Conservation (phyloP, 2,329 filamentous ascomycete species). For the Clonostachys sp. region DNA sequence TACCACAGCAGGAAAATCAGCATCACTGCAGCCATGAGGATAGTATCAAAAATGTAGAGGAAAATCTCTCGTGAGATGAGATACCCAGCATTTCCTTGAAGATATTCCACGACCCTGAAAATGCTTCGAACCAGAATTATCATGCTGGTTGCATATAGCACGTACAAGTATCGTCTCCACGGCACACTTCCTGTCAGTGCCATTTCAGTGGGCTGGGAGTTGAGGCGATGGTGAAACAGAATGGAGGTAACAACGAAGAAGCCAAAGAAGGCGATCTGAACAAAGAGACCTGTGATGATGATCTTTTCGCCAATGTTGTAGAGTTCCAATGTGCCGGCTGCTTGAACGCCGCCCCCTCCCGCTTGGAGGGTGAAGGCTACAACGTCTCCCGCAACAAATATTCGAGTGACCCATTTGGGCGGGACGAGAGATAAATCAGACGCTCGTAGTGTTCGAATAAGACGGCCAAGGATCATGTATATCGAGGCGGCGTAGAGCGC, state of each 20-base stretch:
- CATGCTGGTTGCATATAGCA: constrained; percentile 21
- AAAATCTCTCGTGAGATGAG: constrained; percentile 32
- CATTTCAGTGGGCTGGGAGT: constrained; percentile 9
- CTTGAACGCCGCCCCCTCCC: constrained; percentile 30
- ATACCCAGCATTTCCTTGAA: constrained; percentile 32
- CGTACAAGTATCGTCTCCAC: constrained; percentile 20
- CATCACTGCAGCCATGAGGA: constrained; percentile 34
- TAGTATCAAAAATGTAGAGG: constrained; percentile 37
- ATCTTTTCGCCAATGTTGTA: constrained; percentile 35
- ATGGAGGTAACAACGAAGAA: constrained; percentile 42
- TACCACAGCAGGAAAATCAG: constrained; percentile 22
- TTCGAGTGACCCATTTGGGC: constrained; percentile 39
- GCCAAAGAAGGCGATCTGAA: constrained; percentile 48
- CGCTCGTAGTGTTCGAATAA: constrained; percentile 30
- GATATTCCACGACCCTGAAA: constrained; percentile 42
- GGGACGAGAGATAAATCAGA: constrained; percentile 23
- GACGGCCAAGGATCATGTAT: constrained; percentile 43
- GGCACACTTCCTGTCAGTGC: constrained; percentile 7
- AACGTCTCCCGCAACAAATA: constrained; percentile 51
- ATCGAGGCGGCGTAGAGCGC: constrained; percentile 43
- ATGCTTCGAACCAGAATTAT: constrained; percentile 39
- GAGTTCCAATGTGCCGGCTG: constrained; percentile 9
- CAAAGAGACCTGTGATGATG: constrained; percentile 45
- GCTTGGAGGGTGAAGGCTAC: constrained; percentile 46
- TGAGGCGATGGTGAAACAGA: constrained; percentile 31